These are phyloP conservation scores for Brassica rapa DNA, from an alignment of 345 rosid genomes.

Conservation along the genomic window DNA sequence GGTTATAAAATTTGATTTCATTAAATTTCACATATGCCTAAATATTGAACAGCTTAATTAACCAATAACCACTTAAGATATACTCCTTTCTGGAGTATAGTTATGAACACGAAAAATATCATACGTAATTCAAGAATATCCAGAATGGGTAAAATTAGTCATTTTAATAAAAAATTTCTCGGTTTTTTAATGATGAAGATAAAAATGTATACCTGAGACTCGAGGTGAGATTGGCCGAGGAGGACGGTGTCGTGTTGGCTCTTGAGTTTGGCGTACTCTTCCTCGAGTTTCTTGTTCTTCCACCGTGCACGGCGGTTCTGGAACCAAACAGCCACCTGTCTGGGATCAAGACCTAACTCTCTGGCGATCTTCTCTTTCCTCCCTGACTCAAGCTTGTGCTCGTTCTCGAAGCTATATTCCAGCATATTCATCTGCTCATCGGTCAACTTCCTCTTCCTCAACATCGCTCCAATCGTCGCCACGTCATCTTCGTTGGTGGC, in stretches of 20 bases:
- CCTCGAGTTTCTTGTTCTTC: slow-evolving; percentile 93
- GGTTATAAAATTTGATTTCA: slow-evolving; percentile 5
- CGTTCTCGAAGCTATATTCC: slow-evolving; percentile 65
- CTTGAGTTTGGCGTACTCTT: slow-evolving; percentile 64
- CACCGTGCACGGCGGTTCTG: slow-evolving; percentile 92
- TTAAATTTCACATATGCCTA: background rate
- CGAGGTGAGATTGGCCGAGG: slow-evolving; percentile 66
- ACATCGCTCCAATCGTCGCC: slow-evolving; percentile 19
- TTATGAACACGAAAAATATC: background rate
- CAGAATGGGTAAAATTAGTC: background rate
- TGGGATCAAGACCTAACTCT: slow-evolving; percentile 84
- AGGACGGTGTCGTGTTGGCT: slow-evolving; percentile 47
- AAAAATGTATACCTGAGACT: slow-evolving; percentile 59
- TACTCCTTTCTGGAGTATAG: background rate
- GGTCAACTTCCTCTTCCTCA: slow-evolving; percentile 76
- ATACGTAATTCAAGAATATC: background rate
- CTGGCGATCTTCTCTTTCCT: slow-evolving; percentile 74
- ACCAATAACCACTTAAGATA: background rate
- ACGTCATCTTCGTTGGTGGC: slow-evolving; percentile 32
- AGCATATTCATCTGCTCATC: slow-evolving; percentile 64
- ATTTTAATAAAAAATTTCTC: background rate
- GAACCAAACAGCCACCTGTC: slow-evolving; percentile 98
- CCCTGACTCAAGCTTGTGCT: slow-evolving; percentile 84
- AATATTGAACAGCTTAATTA: background rate
- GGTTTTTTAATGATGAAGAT: background rate